Evolutionary conservation across 768 basidiomycete species (phyloP), one percentile per base, ranked within the genome.

Genomic region (Rubroboletus pulcherrimus): DNA sequence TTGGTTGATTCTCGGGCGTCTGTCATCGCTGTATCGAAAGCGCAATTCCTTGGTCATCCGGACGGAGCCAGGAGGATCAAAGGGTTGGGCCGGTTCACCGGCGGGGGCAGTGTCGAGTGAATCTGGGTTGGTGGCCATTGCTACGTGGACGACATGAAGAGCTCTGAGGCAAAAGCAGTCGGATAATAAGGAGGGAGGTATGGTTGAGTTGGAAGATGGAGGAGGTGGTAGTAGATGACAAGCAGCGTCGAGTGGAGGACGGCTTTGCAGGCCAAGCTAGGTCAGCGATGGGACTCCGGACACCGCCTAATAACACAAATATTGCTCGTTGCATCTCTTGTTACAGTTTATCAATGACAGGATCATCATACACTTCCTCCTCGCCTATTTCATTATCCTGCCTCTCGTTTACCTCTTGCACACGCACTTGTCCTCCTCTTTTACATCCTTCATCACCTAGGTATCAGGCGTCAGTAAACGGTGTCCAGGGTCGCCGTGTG

Each of bases 1-100:
- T 71, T 95, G 90, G 75, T 98, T 98, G 62, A 97, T 72, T 74
- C 86, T 82, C 41, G 70, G 70, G 10, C 70, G 77, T 73, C 62
- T 66, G 56, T 74, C 73, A 38, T 71, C 71, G 51, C 74, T 75
- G 58, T 74, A 67, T 56, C 73, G 70, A 51, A 75, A 72, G 52
- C 74, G 66, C 49, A 81, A 69, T 44, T 73, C 66, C 54, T 74
- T 68, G 35, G 82, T 82, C 60, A 82, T 82, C 53, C 76, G 75
- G 54, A 83, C 83, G 53, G 71, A 74, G 49, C 71, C 77, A 61
- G 68, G 67, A 49, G 74, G 76, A 67, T 72, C 74, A 63, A 73
- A 71, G 24, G 71, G 70, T 45, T 69, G 68, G 2, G 58, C 66
- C 19, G 60, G 66, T 60, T 73, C 56, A 74, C 67, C 78, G 73